Percentiles rank a stretch among this genome's conserved stretches.
Conservation (phyloP, 768 basidiomycete species). For the Lactarius sanguifluus region DNA sequence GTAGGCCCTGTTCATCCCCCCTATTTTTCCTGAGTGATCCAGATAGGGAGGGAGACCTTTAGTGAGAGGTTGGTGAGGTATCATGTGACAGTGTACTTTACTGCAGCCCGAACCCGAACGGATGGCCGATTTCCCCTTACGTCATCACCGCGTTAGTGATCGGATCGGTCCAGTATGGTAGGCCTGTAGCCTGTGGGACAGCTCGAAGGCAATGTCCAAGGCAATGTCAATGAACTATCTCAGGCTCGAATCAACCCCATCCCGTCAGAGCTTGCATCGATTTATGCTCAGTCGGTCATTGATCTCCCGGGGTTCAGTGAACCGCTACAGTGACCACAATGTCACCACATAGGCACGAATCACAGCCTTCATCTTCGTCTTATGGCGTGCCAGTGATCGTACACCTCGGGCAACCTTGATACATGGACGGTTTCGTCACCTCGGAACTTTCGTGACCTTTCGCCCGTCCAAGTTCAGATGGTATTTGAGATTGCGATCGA, state of each 20-base stretch:
- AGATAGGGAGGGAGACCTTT: not conserved
- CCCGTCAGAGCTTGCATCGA: too few species aligned
- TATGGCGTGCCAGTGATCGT: not conserved
- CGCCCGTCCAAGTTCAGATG: not conserved
- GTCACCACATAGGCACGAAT: too few species aligned
- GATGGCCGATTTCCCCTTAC: too few species aligned
- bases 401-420: not conserved
- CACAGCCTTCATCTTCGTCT: not conserved
- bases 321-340: too few species aligned
- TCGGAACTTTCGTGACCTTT: not conserved
- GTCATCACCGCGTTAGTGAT: too few species aligned
- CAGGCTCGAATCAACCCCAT: too few species aligned
- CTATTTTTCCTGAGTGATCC: not conserved
- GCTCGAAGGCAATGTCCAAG: too few species aligned
- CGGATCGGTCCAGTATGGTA: too few species aligned
- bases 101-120: too few species aligned
- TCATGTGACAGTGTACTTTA: too few species aligned
- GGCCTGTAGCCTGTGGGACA: too few species aligned
- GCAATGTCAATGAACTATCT: too few species aligned
- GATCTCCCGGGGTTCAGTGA: not conserved
- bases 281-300: not conserved
- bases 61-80: not conserved
- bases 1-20: not conserved
- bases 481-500: slow-evolving; percentile 13
- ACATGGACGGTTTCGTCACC: not conserved